Evolutionary conservation across 768 basidiomycete genomes (phyloP).

Genomic region (Lentinula detonsa): DNA sequence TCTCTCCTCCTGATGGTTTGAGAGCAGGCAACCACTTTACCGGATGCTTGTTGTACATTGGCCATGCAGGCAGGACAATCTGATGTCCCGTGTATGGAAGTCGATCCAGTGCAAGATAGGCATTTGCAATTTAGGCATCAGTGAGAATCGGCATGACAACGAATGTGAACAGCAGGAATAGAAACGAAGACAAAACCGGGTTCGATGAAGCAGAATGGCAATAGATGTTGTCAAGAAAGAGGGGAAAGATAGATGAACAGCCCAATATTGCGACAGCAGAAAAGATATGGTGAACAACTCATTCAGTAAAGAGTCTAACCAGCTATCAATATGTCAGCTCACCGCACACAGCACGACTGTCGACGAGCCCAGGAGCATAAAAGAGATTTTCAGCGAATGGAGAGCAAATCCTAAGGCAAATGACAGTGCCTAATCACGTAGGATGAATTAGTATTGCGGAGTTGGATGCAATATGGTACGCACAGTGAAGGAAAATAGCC

Average conservation of each 20-base stretch:
- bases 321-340: constrained; percentile 12
- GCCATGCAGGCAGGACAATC: constrained; percentile 68
- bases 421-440: constrained; percentile 36
- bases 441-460: background rate
- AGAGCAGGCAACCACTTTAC: constrained; percentile 51
- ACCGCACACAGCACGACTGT: constrained; percentile 37
- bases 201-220: too few relatives aligned
- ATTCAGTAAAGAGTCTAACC: background rate
- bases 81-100: constrained; percentile 17
- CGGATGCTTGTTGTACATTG: constrained; percentile 54
- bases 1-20: constrained; percentile 22
- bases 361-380: constrained; percentile 37
- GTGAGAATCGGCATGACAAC: background rate
- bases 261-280: background rate
- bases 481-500: constrained; percentile 43
- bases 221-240: too few relatives aligned
- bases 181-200: too few relatives aligned
- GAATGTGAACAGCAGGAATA: background rate
- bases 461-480: background rate
- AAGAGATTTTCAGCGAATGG: constrained; percentile 51
- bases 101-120: background rate
- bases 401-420: constrained; percentile 52
- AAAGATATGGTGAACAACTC: background rate
- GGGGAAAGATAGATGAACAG: too few relatives aligned
- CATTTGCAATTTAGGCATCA: background rate